These are phyloP conservation scores for Chrysoporthe cubensis DNA, from an alignment of 2,329 filamentous ascomycete species.

Conservation along the genomic window DNA sequence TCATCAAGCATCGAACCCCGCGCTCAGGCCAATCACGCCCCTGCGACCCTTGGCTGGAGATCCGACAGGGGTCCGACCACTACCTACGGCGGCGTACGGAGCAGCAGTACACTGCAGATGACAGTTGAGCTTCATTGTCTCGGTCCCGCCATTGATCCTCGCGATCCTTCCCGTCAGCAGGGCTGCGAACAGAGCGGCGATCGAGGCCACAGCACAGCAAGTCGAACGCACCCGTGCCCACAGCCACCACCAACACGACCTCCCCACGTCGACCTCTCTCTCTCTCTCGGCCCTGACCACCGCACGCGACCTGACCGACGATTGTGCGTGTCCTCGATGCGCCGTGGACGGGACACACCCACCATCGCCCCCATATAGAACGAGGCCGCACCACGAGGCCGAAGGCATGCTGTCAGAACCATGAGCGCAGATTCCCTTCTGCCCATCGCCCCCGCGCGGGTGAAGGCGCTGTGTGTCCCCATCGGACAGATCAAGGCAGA, in stretches of 20 bases:
- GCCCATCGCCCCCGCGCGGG: conserved; percentile 87
- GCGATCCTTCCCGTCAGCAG: conserved; percentile 20
- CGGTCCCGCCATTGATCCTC: conserved; percentile 11
- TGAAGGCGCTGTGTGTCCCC: conserved; percentile 85
- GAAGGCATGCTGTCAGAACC: conserved; percentile 31
- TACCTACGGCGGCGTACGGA: too few relatives aligned
- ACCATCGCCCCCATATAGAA: conserved; percentile 15
- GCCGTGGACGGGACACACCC: conserved; percentile 10
- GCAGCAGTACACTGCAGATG: conserved; percentile 17
- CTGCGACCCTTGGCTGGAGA: conserved; percentile 1
- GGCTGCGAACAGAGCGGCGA: conserved; percentile 19
- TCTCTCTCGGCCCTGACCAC: conserved; percentile 2
- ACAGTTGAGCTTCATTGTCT: conserved; percentile 25
- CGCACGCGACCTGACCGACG: not conserved
- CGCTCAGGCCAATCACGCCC: conserved; percentile 15
- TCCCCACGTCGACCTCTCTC: not conserved
- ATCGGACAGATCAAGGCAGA: conserved; percentile 83
- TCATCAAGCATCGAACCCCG: not conserved
- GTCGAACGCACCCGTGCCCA: not conserved
- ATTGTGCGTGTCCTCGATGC: not conserved
- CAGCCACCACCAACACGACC: conserved; percentile 3
- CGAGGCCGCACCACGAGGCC: not conserved
- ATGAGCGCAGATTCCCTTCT: conserved; percentile 91
- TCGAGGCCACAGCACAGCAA: conserved; percentile 12
- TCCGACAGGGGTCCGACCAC: conserved; percentile 13